phyloP scores from a whole-genome alignment of 2,329 filamentous ascomycete species.

The Sporothrix variecibatus region DNA sequence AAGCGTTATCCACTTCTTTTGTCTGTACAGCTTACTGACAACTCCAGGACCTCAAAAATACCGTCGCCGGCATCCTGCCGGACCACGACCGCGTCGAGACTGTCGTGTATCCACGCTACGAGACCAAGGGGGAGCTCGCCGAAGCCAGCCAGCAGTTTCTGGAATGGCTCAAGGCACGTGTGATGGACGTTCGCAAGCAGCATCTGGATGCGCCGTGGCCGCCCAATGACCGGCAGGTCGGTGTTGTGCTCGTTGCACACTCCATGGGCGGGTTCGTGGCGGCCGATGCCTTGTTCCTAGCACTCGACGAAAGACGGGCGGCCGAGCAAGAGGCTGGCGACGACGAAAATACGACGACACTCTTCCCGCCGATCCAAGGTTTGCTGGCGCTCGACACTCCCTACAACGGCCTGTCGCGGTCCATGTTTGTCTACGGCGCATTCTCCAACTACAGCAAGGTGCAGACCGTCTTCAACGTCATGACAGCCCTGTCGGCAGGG shows the following conservation, averaged over 20 bases:
- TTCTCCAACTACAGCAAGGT: constrained; percentile 62
- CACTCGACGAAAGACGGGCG: constrained; percentile 58
- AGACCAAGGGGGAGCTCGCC: constrained; percentile 68
- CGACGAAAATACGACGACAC: constrained; percentile 34
- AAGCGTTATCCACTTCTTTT: background rate
- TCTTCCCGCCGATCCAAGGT: constrained; percentile 81
- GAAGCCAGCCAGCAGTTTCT: constrained; percentile 50
- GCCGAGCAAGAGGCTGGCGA: constrained; percentile 38
- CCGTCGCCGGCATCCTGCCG: constrained; percentile 15
- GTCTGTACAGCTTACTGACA: background rate
- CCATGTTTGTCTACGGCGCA: constrained; percentile 62
- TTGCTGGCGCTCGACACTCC: constrained; percentile 85
- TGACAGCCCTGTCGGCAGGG: constrained; percentile 55
- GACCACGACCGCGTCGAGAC: constrained; percentile 49
- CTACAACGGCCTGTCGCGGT: constrained; percentile 66
- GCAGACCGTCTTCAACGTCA: constrained; percentile 57
- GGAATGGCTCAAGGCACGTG: constrained; percentile 70
- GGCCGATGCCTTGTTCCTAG: constrained; percentile 74
- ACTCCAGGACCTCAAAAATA: constrained; percentile 47
- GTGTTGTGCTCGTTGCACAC: constrained; percentile 78
- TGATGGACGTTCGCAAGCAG: constrained; percentile 75
- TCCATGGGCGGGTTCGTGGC: constrained; percentile 87
- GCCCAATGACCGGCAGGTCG: constrained; percentile 76
- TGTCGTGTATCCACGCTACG: constrained; percentile 70
- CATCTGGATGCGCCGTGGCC: constrained; percentile 72